Conservation (phyloP, 2,329 filamentous ascomycete species). For the Pestalotiopsis sp. region DNA sequence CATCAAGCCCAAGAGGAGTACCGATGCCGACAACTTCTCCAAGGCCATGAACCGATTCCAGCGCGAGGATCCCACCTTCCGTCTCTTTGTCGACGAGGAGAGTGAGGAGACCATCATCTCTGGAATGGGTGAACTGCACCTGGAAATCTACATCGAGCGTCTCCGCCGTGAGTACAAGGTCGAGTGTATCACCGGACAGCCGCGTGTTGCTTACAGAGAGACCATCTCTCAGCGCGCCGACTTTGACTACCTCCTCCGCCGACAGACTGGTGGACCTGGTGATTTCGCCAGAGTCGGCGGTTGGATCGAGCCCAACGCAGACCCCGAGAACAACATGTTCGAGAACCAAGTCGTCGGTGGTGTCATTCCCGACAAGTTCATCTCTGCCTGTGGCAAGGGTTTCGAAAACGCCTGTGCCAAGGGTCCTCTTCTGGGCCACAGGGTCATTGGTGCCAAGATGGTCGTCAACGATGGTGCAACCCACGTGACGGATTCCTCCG, state of each 20-base stretch:
- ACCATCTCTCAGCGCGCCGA: conserved; percentile 79
- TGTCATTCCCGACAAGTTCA: conserved; percentile 91
- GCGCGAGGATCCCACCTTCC: conserved; percentile 96
- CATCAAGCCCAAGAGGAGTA: conserved; percentile 92
- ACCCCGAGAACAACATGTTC: conserved; percentile 77
- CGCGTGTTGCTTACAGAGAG: conserved; percentile 95
- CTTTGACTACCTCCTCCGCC: conserved; percentile 93
- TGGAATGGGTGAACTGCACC: conserved; percentile 95
- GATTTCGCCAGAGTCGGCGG: conserved; percentile 93
- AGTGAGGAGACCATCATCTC: conserved; percentile 97
- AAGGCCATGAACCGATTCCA: conserved; percentile 99
- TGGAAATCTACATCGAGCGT: conserved; percentile 97
- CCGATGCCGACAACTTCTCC: conserved; percentile 90
- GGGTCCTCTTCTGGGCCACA: conserved; percentile 90
- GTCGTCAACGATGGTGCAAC: conserved; percentile 94
- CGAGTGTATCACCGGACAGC: conserved; percentile 93
- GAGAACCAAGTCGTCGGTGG: conserved; percentile 87
- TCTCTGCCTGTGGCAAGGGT: conserved; percentile 93
- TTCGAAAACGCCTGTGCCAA: conserved; percentile 83
- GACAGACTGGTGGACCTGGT: conserved; percentile 93
- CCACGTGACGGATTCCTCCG: conserved; percentile 96
- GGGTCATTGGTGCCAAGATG: conserved; percentile 87
- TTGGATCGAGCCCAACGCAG: conserved; percentile 83
- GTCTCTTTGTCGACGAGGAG: conserved; percentile 88
- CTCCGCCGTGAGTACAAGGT: conserved; percentile 97